Conservation (phyloP, 1,284 basidiomycete genomes). For the Puccinia polysora region DNA sequence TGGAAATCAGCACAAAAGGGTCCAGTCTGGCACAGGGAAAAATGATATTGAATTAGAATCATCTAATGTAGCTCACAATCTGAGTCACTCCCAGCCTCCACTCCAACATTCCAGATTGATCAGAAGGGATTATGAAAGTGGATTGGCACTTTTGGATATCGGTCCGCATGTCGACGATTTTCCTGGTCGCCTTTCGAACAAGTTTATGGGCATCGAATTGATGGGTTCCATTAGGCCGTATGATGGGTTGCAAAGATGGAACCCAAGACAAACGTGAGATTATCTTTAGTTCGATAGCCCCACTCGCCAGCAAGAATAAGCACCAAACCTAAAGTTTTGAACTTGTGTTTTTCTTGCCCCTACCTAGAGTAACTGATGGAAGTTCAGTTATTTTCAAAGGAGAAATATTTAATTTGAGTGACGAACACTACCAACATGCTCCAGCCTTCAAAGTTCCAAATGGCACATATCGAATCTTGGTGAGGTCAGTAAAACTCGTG, state of each 20-base stretch:
- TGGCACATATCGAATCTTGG: slow-evolving; percentile 29
- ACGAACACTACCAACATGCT: background rate
- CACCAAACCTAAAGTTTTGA: background rate
- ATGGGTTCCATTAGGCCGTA: slow-evolving; percentile 29
- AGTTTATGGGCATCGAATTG: slow-evolving; percentile 18
- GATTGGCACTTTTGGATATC: background rate
- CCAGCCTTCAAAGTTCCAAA: slow-evolving; percentile 17
- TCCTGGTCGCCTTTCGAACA: slow-evolving; percentile 12
- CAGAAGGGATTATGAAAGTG: background rate
- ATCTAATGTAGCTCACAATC: background rate
- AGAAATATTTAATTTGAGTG: slow-evolving; percentile 23
- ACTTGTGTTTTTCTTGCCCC: background rate
- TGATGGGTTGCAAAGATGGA: slow-evolving; percentile 33
- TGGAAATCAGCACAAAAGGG: background rate
- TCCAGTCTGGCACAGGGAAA: background rate
- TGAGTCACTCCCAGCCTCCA: no score
- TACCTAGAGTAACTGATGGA: slow-evolving; percentile 8
- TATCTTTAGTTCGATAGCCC: background rate
- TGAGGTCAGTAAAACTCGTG: slow-evolving; percentile 25
- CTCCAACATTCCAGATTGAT: background rate
- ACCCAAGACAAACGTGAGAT: slow-evolving; percentile 38
- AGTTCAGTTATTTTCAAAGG: slow-evolving; percentile 33
- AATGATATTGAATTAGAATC: background rate
- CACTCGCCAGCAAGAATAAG: background rate
- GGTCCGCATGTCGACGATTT: background rate